Percentiles rank a stretch among this genome's conserved stretches.
These are phyloP conservation scores for Aspergillus puulaauensis DNA, from an alignment of 2,329 filamentous ascomycete species.

Conservation along the genomic window DNA sequence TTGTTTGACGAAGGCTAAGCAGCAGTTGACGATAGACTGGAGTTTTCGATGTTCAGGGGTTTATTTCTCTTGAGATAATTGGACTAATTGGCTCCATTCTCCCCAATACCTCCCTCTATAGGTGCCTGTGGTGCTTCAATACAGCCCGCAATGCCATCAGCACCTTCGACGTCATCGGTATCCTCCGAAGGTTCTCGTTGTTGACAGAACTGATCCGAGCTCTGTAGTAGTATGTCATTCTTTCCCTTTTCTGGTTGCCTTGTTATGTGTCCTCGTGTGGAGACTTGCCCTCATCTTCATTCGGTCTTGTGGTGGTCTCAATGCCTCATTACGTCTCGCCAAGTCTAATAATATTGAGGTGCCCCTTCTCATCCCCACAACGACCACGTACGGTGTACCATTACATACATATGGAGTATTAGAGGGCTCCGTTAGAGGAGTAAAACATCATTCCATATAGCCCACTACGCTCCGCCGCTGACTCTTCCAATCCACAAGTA, in stretches of 20 bases:
- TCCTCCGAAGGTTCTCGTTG: conserved; percentile 8
- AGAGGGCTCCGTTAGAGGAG: neutral
- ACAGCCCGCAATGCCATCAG: neutral
- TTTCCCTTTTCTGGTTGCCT: neutral
- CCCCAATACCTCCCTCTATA: neutral
- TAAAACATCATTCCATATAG: neutral
- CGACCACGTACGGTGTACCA: conserved; percentile 8
- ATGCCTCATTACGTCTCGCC: conserved; percentile 17
- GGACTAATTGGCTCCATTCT: neutral
- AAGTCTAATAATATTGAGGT: conserved; percentile 11
- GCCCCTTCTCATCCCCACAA: conserved; percentile 7
- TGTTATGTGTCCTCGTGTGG: neutral
- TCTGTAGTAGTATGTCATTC: neutral
- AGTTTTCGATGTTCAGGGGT: neutral
- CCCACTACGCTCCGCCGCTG: conserved; percentile 12
- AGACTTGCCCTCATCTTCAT: conserved; percentile 6
- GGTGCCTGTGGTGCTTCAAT: neutral
- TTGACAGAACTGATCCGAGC: neutral
- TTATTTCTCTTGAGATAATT: neutral
- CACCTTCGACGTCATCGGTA: conserved; percentile 23
- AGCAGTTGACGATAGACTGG: neutral
- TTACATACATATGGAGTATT: conserved; percentile 7
- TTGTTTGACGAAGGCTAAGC: neutral
- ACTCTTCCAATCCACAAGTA: neutral
- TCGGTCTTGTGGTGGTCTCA: neutral